These are phyloP conservation scores for Exophiala sp. DNA, from an alignment of 2,329 filamentous ascomycete genomes.

Conservation along the genomic window DNA sequence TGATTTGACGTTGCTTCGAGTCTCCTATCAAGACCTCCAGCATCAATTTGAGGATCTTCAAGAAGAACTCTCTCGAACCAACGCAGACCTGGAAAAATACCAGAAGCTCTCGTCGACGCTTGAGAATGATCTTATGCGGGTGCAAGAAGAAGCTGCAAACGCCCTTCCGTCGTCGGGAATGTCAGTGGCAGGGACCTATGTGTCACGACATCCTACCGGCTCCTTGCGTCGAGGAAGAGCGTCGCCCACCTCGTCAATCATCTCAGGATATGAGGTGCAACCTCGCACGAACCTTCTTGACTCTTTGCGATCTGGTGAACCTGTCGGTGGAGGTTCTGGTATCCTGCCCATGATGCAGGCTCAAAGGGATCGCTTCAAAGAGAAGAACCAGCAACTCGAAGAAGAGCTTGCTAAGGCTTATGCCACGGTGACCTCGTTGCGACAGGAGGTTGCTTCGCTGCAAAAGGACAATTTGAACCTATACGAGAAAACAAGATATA, in stretches of 20 bases:
- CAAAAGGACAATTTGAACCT: constrained; percentile 94
- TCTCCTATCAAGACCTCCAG: constrained; percentile 90
- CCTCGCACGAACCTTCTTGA: constrained; percentile 50
- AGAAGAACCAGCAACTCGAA: constrained; percentile 86
- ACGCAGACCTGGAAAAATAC: constrained; percentile 77
- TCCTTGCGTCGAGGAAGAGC: constrained; percentile 61
- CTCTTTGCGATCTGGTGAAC: constrained; percentile 57
- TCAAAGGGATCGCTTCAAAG: constrained; percentile 96
- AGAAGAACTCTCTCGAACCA: constrained; percentile 74
- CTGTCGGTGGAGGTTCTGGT: constrained; percentile 69
- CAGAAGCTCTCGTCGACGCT: constrained; percentile 80
- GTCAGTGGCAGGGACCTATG: constrained; percentile 87
- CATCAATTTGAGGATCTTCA: constrained; percentile 71
- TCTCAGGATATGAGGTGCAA: constrained; percentile 84
- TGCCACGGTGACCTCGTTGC: constrained; percentile 71
- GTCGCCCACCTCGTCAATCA: constrained; percentile 95
- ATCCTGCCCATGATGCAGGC: constrained; percentile 98
- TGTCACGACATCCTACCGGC: constrained; percentile 64
- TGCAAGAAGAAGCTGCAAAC: constrained; percentile 80
- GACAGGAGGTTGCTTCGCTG: constrained; percentile 82
- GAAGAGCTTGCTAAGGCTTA: constrained; percentile 81
- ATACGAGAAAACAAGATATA: constrained; percentile 96
- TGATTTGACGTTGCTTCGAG: constrained; percentile 83
- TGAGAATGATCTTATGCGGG: constrained; percentile 80
- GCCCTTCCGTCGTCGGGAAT: constrained; percentile 77